Evolutionary conservation across 805 yeast genomes (phyloP), one percentile per base, ranked within the genome.

Genomic region (Schizosaccharomyces osmophilus): DNA sequence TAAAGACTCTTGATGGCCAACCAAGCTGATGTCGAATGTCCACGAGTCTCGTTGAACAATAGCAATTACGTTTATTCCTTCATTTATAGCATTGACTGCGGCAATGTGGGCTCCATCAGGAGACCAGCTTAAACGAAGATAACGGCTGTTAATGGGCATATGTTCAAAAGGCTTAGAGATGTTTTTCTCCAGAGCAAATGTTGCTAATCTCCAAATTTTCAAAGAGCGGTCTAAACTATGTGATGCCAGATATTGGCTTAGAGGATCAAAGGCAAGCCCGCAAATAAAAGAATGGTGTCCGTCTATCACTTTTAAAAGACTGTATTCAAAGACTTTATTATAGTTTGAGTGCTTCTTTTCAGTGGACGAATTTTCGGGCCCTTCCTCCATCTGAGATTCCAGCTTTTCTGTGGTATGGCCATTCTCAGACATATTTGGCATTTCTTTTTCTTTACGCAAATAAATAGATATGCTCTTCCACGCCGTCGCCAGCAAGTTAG

Each of bases 191-290:
- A 90, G 79, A 45, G 87, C 83, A 68, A 93, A 90, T 57, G 89
- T 83, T 4, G 84, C 79, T 13, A 82, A 78, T 63, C 82, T 81
- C 69, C 90, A 86, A 31, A 93, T 81, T 63, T 95, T 78, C 60
- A 90, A 82, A 0, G 96, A 84, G 68, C 97, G 77, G 72, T 93
- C 99, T 72, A 93, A 98, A 1, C 57, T 41, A n/a, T 57, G 60
- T 0, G 99, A 90, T 6, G 95, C 97, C 74, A 93, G 93, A 71
- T 87, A 93, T 72, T 93, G 93, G 71, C 88, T 88, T 2, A 98
- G 97, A 0, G 99, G 99, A 70, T 93, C 99, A 71, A 93, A 93
- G 1, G 90, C 89, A 17, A 93, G 86, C 62, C 98, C 97, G 71
- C 94, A 93, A 36, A 93, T 97, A 73, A 86, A 90, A 2, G 95